phyloP scores from a whole-genome alignment of 2,329 filamentous ascomycete species.

The Apiospora koreana region DNA sequence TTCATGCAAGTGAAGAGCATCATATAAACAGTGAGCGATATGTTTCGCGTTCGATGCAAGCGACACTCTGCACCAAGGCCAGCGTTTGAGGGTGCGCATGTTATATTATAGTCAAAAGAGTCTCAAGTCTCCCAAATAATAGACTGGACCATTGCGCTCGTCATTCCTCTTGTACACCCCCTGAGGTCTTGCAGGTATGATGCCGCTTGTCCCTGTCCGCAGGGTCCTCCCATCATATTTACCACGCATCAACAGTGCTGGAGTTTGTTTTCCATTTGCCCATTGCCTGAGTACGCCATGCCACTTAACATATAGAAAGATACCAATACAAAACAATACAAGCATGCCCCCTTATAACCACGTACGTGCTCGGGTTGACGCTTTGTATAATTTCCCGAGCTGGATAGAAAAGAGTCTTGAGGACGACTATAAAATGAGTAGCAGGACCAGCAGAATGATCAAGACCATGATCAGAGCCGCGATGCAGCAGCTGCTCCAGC shows the following conservation, averaged over 20 bases:
- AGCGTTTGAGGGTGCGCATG: not conserved
- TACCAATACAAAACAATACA: not conserved
- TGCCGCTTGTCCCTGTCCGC: not conserved
- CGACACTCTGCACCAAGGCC: not conserved
- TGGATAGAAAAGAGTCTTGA: not conserved
- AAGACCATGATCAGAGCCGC: slow-evolving; percentile 84
- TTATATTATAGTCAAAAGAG: not conserved
- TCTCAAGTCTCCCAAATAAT: not conserved
- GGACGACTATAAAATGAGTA: slow-evolving; percentile 58
- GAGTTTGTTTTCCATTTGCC: not conserved
- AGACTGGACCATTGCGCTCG: not conserved
- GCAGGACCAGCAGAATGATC: slow-evolving; percentile 80
- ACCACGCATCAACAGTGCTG: not conserved
- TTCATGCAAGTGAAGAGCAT: not conserved
- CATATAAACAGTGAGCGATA: not conserved
- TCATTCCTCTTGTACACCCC: not conserved
- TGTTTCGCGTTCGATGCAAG: not conserved
- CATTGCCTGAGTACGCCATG: slow-evolving; percentile 6
- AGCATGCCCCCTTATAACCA: not conserved
- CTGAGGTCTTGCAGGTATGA: not conserved
- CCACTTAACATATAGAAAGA: not conserved
- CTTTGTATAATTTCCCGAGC: not conserved
- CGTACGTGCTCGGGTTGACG: not conserved
- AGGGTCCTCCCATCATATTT: not conserved
- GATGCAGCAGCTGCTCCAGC: slow-evolving; percentile 86